Base-by-base conservation (phyloP, 2,329 filamentous ascomycete species). In the Colletotrichum musicola region DNA sequence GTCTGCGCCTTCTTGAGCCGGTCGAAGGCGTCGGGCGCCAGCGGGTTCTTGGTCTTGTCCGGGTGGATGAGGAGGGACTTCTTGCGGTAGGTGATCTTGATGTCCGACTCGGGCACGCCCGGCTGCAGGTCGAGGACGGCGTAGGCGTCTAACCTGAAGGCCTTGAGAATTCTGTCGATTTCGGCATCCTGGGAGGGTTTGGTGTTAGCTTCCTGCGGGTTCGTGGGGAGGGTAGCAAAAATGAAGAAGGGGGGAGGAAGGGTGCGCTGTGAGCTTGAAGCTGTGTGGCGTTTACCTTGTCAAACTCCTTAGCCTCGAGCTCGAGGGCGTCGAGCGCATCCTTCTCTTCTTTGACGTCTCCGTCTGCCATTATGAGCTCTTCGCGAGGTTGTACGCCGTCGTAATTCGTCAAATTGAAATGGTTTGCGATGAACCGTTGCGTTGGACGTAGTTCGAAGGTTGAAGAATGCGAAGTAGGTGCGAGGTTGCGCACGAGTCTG, bases 41-140 rank as follows among this genome's bases (percentile, higher is more conserved):
- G 88, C 0, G 94, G 92, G 77, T 99, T 98, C 76, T 90, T 90
- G 64, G 96, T 98, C 81, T 99, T 99, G 85, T 99, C 96, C 6
- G 96, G 96, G 84, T 99, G 96, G 84, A 99, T 98, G 56, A 99
- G 90, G 65, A 99, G 91, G n/a, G 96, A 99, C 81, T 98, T 98
- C 76, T 94, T 95, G 85, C 96, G 95, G 83, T 98, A 99, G 73
- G 89, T 89, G 74, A 91, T 85, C 82, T 98, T 98, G 85, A 99
- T 98, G 82, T 98, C 96, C 68, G 93, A 95, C 75, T 98, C 95
- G 64, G 96, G 90, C 20, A 98, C 94, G 77, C 96, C 96, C 4
- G 96, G 96, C 79, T 97, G 94, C 53, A 99, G 92, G 80, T 97
- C 96, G 53, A 99, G 91, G 56, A 99, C 94, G 58, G 95, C 93